phyloP scores from a whole-genome alignment of 2,329 filamentous ascomycete genomes.

The Fusarium sp. region DNA sequence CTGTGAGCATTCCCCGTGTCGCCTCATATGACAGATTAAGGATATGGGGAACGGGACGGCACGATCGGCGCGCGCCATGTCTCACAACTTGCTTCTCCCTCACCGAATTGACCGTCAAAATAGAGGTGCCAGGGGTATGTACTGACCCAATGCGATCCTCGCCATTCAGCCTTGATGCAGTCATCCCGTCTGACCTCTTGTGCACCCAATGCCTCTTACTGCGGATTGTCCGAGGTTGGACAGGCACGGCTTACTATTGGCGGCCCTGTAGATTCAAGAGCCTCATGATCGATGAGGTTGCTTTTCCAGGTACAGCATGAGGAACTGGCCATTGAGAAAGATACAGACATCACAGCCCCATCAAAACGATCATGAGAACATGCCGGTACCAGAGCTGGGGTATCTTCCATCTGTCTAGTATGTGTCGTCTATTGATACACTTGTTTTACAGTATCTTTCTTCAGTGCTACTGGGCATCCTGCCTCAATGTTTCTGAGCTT shows the following conservation, averaged over 20 bases:
- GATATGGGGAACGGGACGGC: neutral
- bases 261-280: neutral
- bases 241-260: neutral
- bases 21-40: neutral
- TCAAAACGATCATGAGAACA: neutral
- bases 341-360: neutral
- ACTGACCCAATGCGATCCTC: neutral
- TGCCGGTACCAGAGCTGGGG: constrained; percentile 6
- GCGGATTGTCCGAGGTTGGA: neutral
- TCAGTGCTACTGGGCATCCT: neutral
- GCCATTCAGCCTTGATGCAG: neutral
- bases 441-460: constrained; percentile 10
- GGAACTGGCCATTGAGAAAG: neutral
- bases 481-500: neutral
- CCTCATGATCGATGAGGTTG: neutral
- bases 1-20: neutral
- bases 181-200: constrained; percentile 3
- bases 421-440: constrained; percentile 20
- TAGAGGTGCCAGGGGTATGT: neutral
- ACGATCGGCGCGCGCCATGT: constrained; percentile 9
- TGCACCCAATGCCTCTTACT: neutral
- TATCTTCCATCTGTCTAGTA: constrained; percentile 16
- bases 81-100: neutral
- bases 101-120: neutral
- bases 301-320: neutral